phyloP scores from a whole-genome alignment of 192 early-diverging fungal genomes.

The Dissophora globulifera region DNA sequence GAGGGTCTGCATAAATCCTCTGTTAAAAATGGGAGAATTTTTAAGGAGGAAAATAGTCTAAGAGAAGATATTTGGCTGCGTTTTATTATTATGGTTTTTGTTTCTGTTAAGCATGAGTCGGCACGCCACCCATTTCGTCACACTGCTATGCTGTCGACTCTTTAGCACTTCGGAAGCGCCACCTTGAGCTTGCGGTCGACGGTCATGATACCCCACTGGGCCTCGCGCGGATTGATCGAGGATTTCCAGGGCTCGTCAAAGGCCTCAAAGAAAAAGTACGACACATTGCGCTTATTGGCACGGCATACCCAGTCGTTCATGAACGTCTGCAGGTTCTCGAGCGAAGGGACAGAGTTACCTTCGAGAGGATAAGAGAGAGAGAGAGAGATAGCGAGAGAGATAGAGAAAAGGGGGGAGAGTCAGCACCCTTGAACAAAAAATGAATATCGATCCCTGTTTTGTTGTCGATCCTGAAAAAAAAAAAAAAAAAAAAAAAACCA shows the following conservation, averaged over 20 bases:
- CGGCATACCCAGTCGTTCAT: constrained; percentile 68
- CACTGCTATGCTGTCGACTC: too few relatives aligned
- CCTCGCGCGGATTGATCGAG: constrained; percentile 54
- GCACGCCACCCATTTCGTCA: too few relatives aligned
- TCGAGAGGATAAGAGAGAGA: constrained; percentile 6
- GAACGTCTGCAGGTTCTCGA: constrained; percentile 70
- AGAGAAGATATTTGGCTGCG: too few relatives aligned
- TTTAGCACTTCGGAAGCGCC: constrained; percentile 22
- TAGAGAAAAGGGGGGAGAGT: too few relatives aligned
- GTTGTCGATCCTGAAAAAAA: constrained; percentile 41
- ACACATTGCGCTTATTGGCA: constrained; percentile 62
- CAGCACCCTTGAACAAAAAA: too few relatives aligned
- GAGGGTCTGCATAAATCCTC: too few relatives aligned
- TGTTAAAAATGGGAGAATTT: too few relatives aligned
- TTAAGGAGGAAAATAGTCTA: too few relatives aligned
- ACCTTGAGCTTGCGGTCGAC: constrained; percentile 50
- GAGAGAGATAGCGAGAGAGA: too few relatives aligned
- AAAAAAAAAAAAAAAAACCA: constrained; percentile 2
- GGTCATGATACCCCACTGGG: constrained; percentile 57
- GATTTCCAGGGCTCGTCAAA: constrained; percentile 79
- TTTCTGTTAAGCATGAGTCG: too few relatives aligned
- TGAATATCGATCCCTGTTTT: too few relatives aligned
- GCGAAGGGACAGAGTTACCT: constrained; percentile 62
- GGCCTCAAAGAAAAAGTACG: constrained; percentile 75
- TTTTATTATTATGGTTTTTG: too few relatives aligned